Base-by-base conservation (phyloP, 1,284 basidiomycete species). In the Afroboletus lepidellus region DNA sequence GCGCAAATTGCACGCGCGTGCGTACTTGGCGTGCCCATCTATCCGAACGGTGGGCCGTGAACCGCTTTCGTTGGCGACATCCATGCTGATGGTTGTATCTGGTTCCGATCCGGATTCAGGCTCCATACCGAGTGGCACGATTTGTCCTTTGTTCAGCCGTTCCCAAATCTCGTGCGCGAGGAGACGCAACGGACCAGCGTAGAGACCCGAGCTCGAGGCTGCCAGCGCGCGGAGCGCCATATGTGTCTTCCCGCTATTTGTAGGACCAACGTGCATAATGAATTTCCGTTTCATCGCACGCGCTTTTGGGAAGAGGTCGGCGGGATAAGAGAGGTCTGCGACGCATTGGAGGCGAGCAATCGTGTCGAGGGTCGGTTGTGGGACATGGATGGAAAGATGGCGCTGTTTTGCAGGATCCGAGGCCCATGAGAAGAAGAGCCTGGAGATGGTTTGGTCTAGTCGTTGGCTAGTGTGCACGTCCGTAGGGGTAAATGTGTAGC, bases 241-340 rank as follows among this genome's bases (percentile, higher is more conserved):
- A 68, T 98, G 88, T 0, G 95, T 99, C 74, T 99, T 99, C 37
- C 96, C 96, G 54, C 91, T 94, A 73, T 99, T 99, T 30, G 96
- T 99, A 0, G 96, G 96, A 0, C 96, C 96, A 53, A 99, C 93
- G 66, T 99, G 96, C 74, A 99, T 86, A 69, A 96, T 90, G 58
- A 98, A 77, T 62, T 87, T 88, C 18, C 96, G 82, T 8, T 78
- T 80, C 51, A 85, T 62, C 9, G 58, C 34, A 23, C 77, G 75
- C 2, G 76, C 68, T 21, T 51, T 33, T 0, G 67, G 61, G 53
- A 68, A 77, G 16, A 57, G 53, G 49, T 72, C 69, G 1, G 67
- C 63, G 12, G 70, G 69, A 43, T 69, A 64, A 6, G 71, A 65
- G 37, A 76, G 66, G 61, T 78, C 72, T 5, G 73, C 69, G 12